Percentiles rank a stretch among this genome's conserved stretches.
Evolutionary conservation across 805 yeast species (phyloP).

Genomic region (Vanderwaltozyma verrucispora): DNA sequence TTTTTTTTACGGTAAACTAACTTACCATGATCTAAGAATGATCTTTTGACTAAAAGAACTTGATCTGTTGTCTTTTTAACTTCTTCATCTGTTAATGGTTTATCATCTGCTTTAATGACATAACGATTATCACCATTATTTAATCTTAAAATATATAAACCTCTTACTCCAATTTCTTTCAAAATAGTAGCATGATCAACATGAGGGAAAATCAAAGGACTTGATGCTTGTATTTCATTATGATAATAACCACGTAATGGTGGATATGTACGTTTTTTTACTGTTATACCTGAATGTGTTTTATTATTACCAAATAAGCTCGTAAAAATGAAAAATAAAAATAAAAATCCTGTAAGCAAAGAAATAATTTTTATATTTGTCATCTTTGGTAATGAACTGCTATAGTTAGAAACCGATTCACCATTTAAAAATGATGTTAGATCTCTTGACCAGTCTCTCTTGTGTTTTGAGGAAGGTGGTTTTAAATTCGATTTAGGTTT

Average conservation of each 20-base stretch:
- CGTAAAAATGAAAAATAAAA: slow-evolving; percentile 13
- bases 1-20: slow-evolving; percentile 31
- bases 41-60: slow-evolving; percentile 37
- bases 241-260: slow-evolving; percentile 35
- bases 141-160: slow-evolving; percentile 39
- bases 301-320: slow-evolving; percentile 7
- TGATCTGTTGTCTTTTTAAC: slow-evolving; percentile 27
- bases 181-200: slow-evolving; percentile 57
- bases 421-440: slow-evolving; percentile 1
- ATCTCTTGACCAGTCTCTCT: slow-evolving; percentile 1
- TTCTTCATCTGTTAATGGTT: slow-evolving; percentile 32
- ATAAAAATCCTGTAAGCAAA: slow-evolving; percentile 3
- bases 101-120: slow-evolving; percentile 31
- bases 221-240: slow-evolving; percentile 37
- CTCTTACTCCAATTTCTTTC: slow-evolving; percentile 44
- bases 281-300: slow-evolving; percentile 1
- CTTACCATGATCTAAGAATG: slow-evolving; percentile 58
- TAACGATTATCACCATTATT: slow-evolving; percentile 33
- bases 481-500: slow-evolving; percentile 20
- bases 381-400: neutral
- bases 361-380: neutral
- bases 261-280: slow-evolving; percentile 13
- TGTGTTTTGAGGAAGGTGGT: neutral
- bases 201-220: slow-evolving; percentile 59
- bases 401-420: neutral